Evolutionary conservation across 2,329 filamentous ascomycete genomes (phyloP), one percentile per base, ranked within the genome.

Genomic region (Sporothrix schenckii): DNA sequence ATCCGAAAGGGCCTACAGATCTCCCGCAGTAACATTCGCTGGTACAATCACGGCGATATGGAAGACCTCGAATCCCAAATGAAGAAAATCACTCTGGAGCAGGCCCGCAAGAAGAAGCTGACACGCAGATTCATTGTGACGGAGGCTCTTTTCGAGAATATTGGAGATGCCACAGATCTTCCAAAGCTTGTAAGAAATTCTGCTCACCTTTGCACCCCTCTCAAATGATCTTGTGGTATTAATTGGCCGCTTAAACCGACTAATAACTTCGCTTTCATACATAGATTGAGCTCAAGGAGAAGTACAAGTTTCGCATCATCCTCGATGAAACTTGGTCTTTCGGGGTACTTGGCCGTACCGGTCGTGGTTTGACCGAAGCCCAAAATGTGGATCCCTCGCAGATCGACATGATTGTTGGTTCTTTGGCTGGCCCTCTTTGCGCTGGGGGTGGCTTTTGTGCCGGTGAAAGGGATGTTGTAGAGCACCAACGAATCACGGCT

Each of bases 251-350:
- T 21, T 24, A 9, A 52, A 13, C 66, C 34, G 21, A 44, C 56
- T 47, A 63, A 63, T 39, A 24, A 13, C 19, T 30, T n/a, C 49
- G 4, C 4, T 11, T 10, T 34, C 21, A 14, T 7, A 4, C 6
- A 39, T 74, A 92, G 91, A 85, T 98, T 73, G 94, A 97, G 79
- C 85, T 99, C 75, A 97, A 97, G 81, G 89, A 94, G 75, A 92
- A 91, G 79, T 97, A 98, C 87, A 99, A 97, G 83, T 99, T 98
- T 84, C 93, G 95, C 76, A 88, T 99, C 70, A 97, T 98, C 74
- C 89, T 99, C 50, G 95, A 99, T 79, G 95, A 99, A 83, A 97
- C 94, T 1, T 97, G 92, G 91, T 97, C 94, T 0, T 99, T 98
- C 78, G 96, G 94, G 72, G 92, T 98, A 21, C 87, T 99, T 5